A percentile compares a stretch with the other conserved stretches of the same genome.
Conservation (phyloP, 495 filamentous ascomycete genomes). For the Bacidia rubella region DNA sequence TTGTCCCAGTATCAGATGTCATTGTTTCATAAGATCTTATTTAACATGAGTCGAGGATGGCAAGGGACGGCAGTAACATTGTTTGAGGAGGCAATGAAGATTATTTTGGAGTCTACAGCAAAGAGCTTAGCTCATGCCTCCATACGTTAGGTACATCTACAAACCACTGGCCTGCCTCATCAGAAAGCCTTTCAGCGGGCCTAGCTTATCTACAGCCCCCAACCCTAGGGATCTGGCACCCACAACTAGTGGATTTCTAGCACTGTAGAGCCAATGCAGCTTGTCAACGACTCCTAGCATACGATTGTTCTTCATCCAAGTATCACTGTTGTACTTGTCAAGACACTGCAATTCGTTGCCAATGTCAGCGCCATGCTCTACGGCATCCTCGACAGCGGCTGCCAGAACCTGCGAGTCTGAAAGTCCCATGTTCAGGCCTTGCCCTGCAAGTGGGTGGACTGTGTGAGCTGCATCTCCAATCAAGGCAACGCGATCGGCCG, state of each 20-base stretch:
- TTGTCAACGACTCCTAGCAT: conserved; percentile 85
- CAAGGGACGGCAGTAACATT: too few species aligned
- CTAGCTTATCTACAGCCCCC: conserved; percentile 59
- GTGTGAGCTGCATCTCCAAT: conserved; percentile 93
- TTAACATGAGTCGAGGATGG: too few species aligned
- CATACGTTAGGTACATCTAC: neutral
- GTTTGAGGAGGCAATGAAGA: neutral
- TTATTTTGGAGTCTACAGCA: too few species aligned
- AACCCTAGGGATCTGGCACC: conserved; percentile 65
- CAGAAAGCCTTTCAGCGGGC: conserved; percentile 66
- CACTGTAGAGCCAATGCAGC: conserved; percentile 81
- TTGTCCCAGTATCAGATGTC: too few species aligned
- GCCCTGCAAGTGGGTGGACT: conserved; percentile 85
- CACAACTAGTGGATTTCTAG: conserved; percentile 61
- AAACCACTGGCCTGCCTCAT: conserved; percentile 78
- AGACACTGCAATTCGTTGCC: conserved; percentile 53
- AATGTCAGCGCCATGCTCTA: conserved; percentile 74
- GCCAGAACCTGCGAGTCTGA: conserved; percentile 70
- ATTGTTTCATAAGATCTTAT: too few species aligned
- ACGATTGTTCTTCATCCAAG: conserved; percentile 71
- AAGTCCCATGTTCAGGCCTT: conserved; percentile 88
- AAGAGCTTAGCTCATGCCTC: too few species aligned
- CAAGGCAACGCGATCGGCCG: conserved; percentile 72
- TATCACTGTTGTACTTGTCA: conserved; percentile 62
- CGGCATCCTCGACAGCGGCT: conserved; percentile 58